Percentiles rank a stretch among this genome's conserved stretches.
phyloP scores from a whole-genome alignment of 192 early-diverging fungal genomes.

The Backusella australiensis region DNA sequence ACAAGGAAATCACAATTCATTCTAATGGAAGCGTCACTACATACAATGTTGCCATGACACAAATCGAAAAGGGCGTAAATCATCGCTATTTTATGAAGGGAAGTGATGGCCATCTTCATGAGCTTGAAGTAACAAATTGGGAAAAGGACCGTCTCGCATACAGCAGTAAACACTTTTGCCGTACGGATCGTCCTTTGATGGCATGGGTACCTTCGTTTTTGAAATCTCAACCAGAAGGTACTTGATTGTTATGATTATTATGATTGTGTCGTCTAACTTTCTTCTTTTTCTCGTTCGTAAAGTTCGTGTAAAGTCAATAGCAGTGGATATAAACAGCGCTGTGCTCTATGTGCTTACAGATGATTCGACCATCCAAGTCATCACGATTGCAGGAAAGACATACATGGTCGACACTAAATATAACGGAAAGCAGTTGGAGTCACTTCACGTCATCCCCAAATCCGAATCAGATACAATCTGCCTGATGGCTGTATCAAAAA shows the following conservation, averaged over 20 bases:
- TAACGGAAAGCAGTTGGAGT: not conserved
- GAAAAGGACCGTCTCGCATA: not conserved
- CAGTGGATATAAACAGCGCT: not conserved
- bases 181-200: not conserved
- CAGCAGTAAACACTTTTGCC: not conserved
- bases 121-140: not conserved
- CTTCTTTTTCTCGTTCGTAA: not conserved
- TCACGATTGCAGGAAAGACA: not conserved
- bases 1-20: not conserved
- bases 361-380: not conserved
- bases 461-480: not conserved
- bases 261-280: not conserved
- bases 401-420: not conserved
- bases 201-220: not conserved
- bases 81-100: slow-evolving; percentile 4
- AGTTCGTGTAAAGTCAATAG: slow-evolving; percentile 6
- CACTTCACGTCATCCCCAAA: not conserved
- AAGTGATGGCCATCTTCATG: slow-evolving; percentile 4
- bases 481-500: slow-evolving; percentile 2
- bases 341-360: not conserved
- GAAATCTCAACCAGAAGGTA: slow-evolving; percentile 7
- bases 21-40: not conserved
- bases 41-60: not conserved
- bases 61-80: not conserved
- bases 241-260: not conserved